Percentiles rank a stretch among this genome's conserved stretches.
phyloP scores from a whole-genome alignment of 2,329 filamentous ascomycete species.

The Myriangium duriaei region DNA sequence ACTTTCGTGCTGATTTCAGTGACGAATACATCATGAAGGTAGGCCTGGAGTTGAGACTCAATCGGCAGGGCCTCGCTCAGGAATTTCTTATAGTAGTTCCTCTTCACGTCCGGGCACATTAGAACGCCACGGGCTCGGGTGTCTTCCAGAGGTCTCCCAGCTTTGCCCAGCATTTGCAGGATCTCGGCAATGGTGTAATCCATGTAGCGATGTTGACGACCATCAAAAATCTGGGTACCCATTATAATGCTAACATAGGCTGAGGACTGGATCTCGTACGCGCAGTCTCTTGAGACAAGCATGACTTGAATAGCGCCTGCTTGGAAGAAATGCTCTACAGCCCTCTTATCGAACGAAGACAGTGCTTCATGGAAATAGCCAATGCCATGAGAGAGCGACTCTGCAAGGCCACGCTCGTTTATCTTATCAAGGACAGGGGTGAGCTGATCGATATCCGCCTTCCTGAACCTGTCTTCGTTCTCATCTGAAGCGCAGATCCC shows the following conservation, averaged over 20 bases:
- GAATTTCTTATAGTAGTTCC: conserved; percentile 98
- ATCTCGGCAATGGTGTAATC: conserved; percentile 93
- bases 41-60: conserved; percentile 84
- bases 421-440: conserved; percentile 68
- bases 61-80: conserved; percentile 90
- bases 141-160: conserved; percentile 65
- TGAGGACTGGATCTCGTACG: conserved; percentile 83
- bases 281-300: conserved; percentile 72
- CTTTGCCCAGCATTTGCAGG: conserved; percentile 95
- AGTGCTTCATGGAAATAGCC: conserved; percentile 96
- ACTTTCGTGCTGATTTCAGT: conserved; percentile 95
- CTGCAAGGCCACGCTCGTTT: conserved; percentile 74
- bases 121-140: conserved; percentile 80
- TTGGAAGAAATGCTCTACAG: conserved; percentile 83
- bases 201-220: conserved; percentile 89
- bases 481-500: conserved; percentile 80
- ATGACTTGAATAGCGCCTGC: conserved; percentile 83
- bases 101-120: conserved; percentile 88
- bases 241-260: conserved; percentile 91
- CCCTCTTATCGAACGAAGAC: conserved; percentile 76
- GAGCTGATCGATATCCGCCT: conserved; percentile 72
- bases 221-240: conserved; percentile 96
- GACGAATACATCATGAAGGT: conserved; percentile 90
- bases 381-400: conserved; percentile 84
- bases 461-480: conserved; percentile 85